phyloP scores from a whole-genome alignment of 2,329 filamentous ascomycete genomes.

The Venturia aucupariae region DNA sequence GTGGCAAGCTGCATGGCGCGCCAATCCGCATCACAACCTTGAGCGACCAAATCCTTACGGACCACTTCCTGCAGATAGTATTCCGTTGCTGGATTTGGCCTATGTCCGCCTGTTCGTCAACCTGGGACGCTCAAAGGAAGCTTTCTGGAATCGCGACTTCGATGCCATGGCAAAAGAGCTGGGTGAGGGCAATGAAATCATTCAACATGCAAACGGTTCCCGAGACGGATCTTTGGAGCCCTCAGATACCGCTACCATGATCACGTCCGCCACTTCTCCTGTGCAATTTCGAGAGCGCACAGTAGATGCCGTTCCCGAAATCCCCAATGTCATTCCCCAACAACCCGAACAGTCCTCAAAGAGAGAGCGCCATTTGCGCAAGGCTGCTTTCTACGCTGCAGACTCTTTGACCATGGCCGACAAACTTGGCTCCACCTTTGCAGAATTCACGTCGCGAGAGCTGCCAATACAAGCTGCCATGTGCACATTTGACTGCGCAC shows the following conservation, averaged over 20 bases:
- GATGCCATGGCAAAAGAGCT: constrained; percentile 85
- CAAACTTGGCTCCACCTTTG: constrained; percentile 75
- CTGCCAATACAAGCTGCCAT: constrained; percentile 83
- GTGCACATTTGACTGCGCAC: constrained; percentile 88
- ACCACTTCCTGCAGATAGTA: constrained; percentile 79
- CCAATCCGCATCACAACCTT: constrained; percentile 73
- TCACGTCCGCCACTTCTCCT: background rate
- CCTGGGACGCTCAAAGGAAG: constrained; percentile 82
- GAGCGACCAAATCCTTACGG: constrained; percentile 81
- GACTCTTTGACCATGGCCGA: constrained; percentile 86
- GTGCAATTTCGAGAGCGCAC: background rate
- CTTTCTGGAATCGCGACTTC: constrained; percentile 90
- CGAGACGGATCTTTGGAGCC: constrained; percentile 37
- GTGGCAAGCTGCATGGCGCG: constrained; percentile 89
- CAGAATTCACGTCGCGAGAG: constrained; percentile 73
- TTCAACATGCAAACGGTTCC: constrained; percentile 48
- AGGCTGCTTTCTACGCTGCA: constrained; percentile 90
- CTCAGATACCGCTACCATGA: constrained; percentile 11
- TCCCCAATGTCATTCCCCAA: constrained; percentile 7
- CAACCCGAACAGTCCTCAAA: constrained; percentile 45
- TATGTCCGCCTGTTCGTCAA: constrained; percentile 92
- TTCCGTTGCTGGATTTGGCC: constrained; percentile 82
- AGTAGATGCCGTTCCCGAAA: constrained; percentile 1
- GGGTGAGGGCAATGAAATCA: constrained; percentile 64
- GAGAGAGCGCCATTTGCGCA: constrained; percentile 78